Conservation (phyloP, 352 stramenopile genomes). For the Globisporangium megalacanthum region DNA sequence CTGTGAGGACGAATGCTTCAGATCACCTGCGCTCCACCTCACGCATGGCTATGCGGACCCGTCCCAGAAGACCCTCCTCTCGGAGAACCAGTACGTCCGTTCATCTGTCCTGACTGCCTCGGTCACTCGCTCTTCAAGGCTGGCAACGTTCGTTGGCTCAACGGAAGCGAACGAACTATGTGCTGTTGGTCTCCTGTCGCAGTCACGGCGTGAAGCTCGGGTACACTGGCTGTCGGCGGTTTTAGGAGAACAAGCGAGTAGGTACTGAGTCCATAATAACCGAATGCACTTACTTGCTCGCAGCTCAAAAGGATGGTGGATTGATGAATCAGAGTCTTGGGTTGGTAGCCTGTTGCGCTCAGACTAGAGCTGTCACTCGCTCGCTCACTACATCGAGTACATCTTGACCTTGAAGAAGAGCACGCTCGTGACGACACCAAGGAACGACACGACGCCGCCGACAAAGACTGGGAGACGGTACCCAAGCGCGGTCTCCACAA, state of each 20-base stretch:
- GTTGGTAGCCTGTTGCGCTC: no score
- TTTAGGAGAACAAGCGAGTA: slow-evolving; percentile 16
- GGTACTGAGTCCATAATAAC: not conserved
- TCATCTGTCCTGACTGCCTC: no score
- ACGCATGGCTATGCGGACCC: slow-evolving; percentile 45
- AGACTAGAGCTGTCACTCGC: no score
- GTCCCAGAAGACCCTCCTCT: slow-evolving; percentile 48
- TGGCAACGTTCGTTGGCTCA: no score
- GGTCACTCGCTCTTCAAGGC: no score
- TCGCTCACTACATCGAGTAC: slow-evolving; percentile 14
- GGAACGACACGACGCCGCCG: slow-evolving; percentile 32
- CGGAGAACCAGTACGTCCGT: slow-evolving; percentile 60
- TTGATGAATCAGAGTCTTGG: no score
- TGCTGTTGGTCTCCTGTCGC: not conserved
- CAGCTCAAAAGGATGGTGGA: no score
- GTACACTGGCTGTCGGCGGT: slow-evolving; percentile 11
- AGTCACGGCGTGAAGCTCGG: slow-evolving; percentile 16
- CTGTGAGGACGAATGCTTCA: not conserved
- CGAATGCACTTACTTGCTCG: not conserved
- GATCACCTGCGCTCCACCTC: slow-evolving; percentile 42
- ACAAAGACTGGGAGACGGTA: slow-evolving; percentile 2
- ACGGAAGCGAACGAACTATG: not conserved
- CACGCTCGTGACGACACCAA: slow-evolving; percentile 49
- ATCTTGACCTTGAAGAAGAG: slow-evolving; percentile 67
- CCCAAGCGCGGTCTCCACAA: slow-evolving; percentile 8